Percentiles rank a stretch among this genome's conserved stretches.
These are phyloP conservation scores for Emergomyces pasteurianus DNA, from an alignment of 2,329 filamentous ascomycete genomes.

Conservation along the genomic window DNA sequence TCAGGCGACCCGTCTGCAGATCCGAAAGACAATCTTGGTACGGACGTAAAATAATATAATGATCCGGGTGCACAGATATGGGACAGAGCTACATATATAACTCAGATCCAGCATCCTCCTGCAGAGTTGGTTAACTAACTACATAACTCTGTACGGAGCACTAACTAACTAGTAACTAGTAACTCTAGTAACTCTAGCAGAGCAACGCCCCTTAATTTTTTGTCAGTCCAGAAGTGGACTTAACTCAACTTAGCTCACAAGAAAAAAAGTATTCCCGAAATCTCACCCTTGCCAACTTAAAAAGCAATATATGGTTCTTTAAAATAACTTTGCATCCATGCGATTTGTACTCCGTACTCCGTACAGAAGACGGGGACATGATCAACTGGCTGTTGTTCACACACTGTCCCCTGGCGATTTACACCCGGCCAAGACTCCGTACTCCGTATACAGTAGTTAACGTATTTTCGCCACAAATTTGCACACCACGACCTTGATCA, in stretches of 20 bases:
- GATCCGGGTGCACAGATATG: not conserved
- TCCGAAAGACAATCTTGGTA: not conserved
- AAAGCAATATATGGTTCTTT: not conserved
- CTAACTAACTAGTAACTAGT: no score
- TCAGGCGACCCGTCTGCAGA: no score
- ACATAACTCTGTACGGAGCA: no score
- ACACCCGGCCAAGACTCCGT: not conserved
- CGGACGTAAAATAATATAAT: not conserved
- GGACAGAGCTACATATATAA: no score
- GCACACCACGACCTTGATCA: no score
- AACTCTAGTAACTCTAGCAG: no score
- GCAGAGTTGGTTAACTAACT: no score
- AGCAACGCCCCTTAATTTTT: no score
- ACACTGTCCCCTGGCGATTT: no score
- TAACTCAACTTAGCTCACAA: not conserved
- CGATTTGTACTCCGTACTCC: not conserved
- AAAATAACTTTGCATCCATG: not conserved
- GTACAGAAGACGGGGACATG: not conserved
- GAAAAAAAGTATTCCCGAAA: not conserved
- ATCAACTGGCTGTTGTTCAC: not conserved
- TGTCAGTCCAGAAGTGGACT: not conserved
- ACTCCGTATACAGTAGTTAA: no score
- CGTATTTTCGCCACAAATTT: no score
- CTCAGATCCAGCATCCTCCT: no score
- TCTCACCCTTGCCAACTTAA: not conserved